Evolutionary conservation across 768 basidiomycete species (phyloP).

Genomic region (Phlegmacium glaucopus): DNA sequence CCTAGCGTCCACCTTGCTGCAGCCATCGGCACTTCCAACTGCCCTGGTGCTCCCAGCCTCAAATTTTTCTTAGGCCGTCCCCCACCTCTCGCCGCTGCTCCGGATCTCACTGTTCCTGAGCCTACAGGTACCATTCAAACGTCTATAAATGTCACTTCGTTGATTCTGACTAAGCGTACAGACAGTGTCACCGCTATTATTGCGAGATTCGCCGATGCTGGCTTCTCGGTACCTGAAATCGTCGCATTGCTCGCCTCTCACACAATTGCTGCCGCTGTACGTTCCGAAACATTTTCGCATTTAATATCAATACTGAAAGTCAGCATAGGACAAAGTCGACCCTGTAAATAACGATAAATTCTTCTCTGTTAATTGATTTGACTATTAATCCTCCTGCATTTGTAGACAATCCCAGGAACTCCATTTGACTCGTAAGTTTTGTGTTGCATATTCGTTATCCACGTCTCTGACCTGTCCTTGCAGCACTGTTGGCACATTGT

Average conservation of each 20-base stretch:
- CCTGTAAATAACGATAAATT: too few relatives aligned
- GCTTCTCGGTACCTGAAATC: constrained; percentile 18
- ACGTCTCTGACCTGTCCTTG: too few relatives aligned
- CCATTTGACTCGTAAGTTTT: constrained; percentile 28
- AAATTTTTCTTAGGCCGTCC: constrained; percentile 28
- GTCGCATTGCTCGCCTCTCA: constrained; percentile 20
- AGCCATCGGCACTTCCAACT: constrained; percentile 27
- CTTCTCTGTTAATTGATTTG: too few relatives aligned
- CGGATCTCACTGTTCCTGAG: constrained; percentile 19
- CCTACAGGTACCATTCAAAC: constrained; percentile 5
- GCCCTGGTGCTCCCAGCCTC: constrained; percentile 32
- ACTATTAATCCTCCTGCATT: too few relatives aligned
- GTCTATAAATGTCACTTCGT: background rate
- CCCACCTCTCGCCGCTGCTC: constrained; percentile 16
- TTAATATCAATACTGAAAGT: background rate
- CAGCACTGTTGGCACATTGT: constrained; percentile 22
- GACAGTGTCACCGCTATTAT: constrained; percentile 22
- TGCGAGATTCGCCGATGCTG: constrained; percentile 22
- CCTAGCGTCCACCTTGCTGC: constrained; percentile 17
- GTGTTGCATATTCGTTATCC: too few relatives aligned
- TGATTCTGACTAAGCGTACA: background rate
- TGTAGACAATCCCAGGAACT: constrained; percentile 15
- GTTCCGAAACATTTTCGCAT: background rate
- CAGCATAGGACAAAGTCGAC: constrained; percentile 5
- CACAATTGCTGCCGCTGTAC: constrained; percentile 19